Evolutionary conservation across 2,329 filamentous ascomycete genomes (phyloP).

Genomic region (Albophoma yamanashiensis): DNA sequence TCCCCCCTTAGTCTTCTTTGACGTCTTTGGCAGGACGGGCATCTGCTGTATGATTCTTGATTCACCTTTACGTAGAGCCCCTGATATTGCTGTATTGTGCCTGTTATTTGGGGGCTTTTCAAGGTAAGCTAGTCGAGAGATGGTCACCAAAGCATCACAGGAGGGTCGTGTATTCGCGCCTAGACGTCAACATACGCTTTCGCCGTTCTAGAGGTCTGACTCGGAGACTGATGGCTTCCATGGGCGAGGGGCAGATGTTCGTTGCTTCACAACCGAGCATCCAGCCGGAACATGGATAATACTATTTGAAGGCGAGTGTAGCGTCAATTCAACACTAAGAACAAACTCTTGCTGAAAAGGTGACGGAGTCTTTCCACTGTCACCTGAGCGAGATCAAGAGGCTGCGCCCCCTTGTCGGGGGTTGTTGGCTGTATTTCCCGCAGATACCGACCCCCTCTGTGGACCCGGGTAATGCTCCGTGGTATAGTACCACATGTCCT

Average conservation of each 20-base stretch:
- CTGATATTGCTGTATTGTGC: too few species aligned
- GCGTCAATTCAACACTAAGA: neutral
- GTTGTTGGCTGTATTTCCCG: neutral
- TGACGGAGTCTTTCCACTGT: neutral
- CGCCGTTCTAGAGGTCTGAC: too few species aligned
- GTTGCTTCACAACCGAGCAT: neutral
- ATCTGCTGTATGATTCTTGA: neutral
- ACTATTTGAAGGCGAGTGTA: neutral
- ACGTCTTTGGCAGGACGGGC: neutral
- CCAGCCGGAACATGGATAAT: neutral
- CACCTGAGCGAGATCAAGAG: neutral
- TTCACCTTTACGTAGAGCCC: too few species aligned
- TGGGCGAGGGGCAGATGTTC: neutral
- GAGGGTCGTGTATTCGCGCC: neutral
- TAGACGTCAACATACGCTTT: neutral
- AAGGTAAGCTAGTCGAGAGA: neutral
- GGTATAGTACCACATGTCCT: neutral
- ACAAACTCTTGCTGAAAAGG: neutral
- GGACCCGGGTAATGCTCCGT: neutral
- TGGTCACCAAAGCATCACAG: neutral
- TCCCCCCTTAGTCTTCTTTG: neutral
- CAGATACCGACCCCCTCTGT: neutral
- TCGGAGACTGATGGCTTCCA: too few species aligned
- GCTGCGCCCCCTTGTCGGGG: neutral
- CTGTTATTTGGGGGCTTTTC: neutral